These are phyloP conservation scores for Spergularia bocconei DNA, from an alignment of 148 eudicot species.

Conservation along the genomic window DNA sequence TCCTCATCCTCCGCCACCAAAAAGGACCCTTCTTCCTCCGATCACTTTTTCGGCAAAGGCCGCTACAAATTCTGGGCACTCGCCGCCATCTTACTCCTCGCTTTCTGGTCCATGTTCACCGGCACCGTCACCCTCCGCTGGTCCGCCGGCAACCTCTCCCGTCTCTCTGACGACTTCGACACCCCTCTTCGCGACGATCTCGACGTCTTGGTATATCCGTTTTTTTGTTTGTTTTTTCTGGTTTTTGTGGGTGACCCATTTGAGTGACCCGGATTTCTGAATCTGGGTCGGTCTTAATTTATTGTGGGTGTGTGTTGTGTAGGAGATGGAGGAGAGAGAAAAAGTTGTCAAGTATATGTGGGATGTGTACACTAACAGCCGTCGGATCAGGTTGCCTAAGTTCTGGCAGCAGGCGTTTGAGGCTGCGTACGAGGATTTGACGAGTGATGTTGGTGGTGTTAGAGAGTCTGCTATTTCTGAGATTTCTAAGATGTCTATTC, in stretches of 20 bases:
- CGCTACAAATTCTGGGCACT: constrained; percentile 86
- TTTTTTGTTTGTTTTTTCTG: background rate
- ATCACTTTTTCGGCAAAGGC: constrained; percentile 42
- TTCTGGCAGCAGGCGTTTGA: constrained; percentile 95
- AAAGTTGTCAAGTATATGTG: constrained; percentile 88
- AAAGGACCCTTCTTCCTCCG: constrained; percentile 31
- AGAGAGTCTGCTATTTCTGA: constrained; percentile 67
- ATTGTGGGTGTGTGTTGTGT: constrained; percentile 3
- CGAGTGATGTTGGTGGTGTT: constrained; percentile 58
- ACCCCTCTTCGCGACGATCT: constrained; percentile 62
- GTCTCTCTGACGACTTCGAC: constrained; percentile 42
- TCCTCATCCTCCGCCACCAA: constrained; percentile 25
- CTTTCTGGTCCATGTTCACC: constrained; percentile 94
- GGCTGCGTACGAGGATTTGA: constrained; percentile 84
- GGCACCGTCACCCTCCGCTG: constrained; percentile 88
- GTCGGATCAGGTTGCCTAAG: constrained; percentile 53
- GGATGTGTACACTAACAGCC: constrained; percentile 76
- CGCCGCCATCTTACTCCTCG: constrained; percentile 67
- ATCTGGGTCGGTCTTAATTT: constrained; percentile 16
- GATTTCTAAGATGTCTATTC: constrained; percentile 85
- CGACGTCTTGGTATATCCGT: constrained; percentile 49
- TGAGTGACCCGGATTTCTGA: constrained; percentile 14
- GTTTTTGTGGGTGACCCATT: background rate
- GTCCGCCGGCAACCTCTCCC: constrained; percentile 67
- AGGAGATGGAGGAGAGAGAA: constrained; percentile 96